Conservation (phyloP, 768 basidiomycete species). For the Pleurotus platypus region DNA sequence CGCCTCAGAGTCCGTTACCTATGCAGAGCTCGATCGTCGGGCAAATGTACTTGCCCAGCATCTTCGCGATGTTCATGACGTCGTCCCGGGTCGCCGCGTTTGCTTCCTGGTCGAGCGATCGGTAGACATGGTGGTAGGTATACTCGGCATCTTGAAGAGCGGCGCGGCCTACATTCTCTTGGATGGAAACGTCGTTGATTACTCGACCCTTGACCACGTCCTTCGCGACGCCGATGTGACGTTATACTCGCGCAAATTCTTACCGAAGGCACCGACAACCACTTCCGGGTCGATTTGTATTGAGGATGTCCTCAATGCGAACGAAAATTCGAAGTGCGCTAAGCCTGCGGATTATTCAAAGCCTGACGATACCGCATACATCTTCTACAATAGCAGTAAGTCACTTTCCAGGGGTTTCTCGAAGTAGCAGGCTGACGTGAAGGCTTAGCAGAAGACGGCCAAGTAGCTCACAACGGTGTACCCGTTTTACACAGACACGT, state of each 20-base stretch:
- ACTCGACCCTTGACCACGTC: conserved; percentile 38
- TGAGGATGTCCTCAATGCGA: neutral
- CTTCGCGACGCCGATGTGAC: conserved; percentile 33
- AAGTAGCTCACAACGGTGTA: conserved; percentile 31
- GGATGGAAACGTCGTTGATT: conserved; percentile 42
- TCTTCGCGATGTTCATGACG: conserved; percentile 31
- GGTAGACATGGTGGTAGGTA: conserved; percentile 35
- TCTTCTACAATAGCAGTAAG: conserved; percentile 36
- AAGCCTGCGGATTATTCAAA: conserved; percentile 16
- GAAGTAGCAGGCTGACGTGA: neutral
- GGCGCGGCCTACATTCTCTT: conserved; percentile 46
- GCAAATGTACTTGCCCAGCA: conserved; percentile 29
- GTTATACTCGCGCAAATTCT: conserved; percentile 21
- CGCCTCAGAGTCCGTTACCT: conserved; percentile 17
- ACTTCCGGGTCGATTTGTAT: neutral
- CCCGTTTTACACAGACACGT: conserved; percentile 38
- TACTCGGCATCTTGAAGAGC: conserved; percentile 41
- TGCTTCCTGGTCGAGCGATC: conserved; percentile 43
- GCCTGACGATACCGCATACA: conserved; percentile 31
- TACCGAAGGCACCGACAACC: neutral
- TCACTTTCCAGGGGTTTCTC: neutral
- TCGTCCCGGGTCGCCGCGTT: conserved; percentile 37
- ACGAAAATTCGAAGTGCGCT: neutral
- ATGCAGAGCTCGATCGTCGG: conserved; percentile 23
- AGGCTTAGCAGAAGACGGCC: conserved; percentile 24